A percentile compares a stretch with the other conserved stretches of the same genome.
phyloP scores from a whole-genome alignment of 768 basidiomycete genomes.

The Boletus rex-veris region DNA sequence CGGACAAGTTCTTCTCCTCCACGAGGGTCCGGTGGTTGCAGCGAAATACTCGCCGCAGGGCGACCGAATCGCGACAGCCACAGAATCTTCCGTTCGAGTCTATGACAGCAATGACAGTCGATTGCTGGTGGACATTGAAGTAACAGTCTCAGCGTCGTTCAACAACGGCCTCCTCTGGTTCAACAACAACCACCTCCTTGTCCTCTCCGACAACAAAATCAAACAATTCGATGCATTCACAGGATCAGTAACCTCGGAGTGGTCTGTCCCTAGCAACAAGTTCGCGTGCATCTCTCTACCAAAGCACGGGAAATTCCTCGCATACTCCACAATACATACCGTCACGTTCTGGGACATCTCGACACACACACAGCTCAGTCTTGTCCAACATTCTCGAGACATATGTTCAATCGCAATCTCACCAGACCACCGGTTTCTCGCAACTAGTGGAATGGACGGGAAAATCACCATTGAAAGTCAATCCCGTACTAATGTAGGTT shows the following conservation, averaged over 20 bases:
- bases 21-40: background rate
- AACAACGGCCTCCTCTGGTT: constrained; percentile 2
- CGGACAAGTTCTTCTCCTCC: too few relatives aligned
- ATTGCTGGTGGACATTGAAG: background rate
- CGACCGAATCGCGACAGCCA: background rate
- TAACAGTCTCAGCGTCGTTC: background rate
- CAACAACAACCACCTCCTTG: background rate
- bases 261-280: background rate
- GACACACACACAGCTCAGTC: background rate
- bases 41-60: background rate
- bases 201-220: background rate
- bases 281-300: background rate
- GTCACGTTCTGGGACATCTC: constrained; percentile 1
- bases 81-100: background rate
- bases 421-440: background rate
- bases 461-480: background rate
- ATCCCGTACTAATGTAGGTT: too few relatives aligned
- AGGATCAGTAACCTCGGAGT: background rate
- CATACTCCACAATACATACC: background rate
- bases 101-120: background rate
- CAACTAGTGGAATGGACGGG: background rate
- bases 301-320: background rate
- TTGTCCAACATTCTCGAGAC: background rate
- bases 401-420: background rate
- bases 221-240: background rate